A percentile compares a stretch with the other conserved stretches of the same genome.
These are phyloP conservation scores for Naganishia sp. DNA, from an alignment of 1,284 basidiomycete species.

Conservation along the genomic window DNA sequence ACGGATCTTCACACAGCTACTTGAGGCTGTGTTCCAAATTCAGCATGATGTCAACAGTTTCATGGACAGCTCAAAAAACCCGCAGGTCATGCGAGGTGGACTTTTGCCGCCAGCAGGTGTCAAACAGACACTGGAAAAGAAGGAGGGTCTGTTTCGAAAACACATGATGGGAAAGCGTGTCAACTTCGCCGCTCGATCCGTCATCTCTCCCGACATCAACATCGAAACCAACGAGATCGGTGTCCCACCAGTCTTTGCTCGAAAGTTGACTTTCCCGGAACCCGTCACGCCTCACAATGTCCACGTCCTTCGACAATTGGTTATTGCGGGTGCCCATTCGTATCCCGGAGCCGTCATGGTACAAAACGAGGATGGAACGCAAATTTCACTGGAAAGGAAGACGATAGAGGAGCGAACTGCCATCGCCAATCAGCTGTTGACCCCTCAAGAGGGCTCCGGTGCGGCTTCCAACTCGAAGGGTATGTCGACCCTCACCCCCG, in stretches of 20 bases:
- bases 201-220: conserved; percentile 99
- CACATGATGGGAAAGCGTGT: conserved; percentile 99
- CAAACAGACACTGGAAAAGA: conserved; percentile 97
- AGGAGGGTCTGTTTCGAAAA: conserved; percentile 97
- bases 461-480: conserved; percentile 58
- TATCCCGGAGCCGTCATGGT: conserved; percentile 95
- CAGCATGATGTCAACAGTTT: conserved; percentile 97
- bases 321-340: conserved; percentile 85
- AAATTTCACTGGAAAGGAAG: conserved; percentile 81
- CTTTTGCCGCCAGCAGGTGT: conserved; percentile 92
- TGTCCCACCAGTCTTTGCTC: conserved; percentile 95
- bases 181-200: conserved; percentile 97
- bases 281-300: conserved; percentile 93
- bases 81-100: conserved; percentile 77
- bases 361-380: conserved; percentile 89
- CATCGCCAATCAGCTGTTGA: conserved; percentile 94
- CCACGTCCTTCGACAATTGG: conserved; percentile 82
- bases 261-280: conserved; percentile 96
- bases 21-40: conserved; percentile 82
- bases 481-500: conserved; percentile 67
- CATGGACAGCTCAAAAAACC: conserved; percentile 97
- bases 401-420: conserved; percentile 86
- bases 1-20: conserved; percentile 67
- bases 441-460: conserved; percentile 71
- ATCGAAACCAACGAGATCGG: conserved; percentile 99